Conservation (phyloP, 176 grass and related monocot species). For the Aegilops sharonensis region DNA sequence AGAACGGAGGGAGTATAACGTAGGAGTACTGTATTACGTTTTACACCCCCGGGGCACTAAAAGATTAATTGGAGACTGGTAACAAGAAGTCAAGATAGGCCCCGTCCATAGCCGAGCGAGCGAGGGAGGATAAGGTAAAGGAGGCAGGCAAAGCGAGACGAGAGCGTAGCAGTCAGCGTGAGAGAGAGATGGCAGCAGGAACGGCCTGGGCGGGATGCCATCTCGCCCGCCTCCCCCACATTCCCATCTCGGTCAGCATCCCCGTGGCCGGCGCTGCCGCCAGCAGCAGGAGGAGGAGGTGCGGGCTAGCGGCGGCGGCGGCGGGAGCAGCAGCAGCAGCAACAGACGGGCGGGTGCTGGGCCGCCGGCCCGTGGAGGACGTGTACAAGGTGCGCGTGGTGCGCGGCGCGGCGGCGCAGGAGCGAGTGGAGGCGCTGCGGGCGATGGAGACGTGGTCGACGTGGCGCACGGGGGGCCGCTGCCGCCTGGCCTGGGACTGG, state of each 20-base stretch:
- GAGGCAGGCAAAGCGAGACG: background rate
- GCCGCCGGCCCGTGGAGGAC: conserved; percentile 54
- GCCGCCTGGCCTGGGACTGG: conserved; percentile 85
- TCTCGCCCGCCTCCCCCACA: conserved; percentile 15
- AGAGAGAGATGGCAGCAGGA: background rate
- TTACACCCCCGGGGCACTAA: background rate
- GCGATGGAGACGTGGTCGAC: conserved; percentile 69
- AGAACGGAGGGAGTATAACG: no score
- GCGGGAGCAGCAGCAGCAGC: background rate
- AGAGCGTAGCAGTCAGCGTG: background rate
- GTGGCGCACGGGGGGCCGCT: conserved; percentile 78
- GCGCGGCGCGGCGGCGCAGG: conserved; percentile 54
- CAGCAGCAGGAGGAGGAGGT: background rate
- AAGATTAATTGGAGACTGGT: background rate
- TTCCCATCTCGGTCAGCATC: background rate
- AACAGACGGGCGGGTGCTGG: conserved; percentile 15
- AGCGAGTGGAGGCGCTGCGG: conserved; percentile 52
- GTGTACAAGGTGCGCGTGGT: conserved; percentile 89
- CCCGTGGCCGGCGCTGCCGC: background rate
- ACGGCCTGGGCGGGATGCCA: conserved; percentile 17
- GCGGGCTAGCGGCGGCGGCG: background rate
- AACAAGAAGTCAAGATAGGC: background rate
- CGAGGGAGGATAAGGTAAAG: background rate
- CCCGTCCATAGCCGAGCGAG: background rate
- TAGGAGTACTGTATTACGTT: no score